Conservation (phyloP, 345 rosid species). For the Leavenworthia alabamica region DNA sequence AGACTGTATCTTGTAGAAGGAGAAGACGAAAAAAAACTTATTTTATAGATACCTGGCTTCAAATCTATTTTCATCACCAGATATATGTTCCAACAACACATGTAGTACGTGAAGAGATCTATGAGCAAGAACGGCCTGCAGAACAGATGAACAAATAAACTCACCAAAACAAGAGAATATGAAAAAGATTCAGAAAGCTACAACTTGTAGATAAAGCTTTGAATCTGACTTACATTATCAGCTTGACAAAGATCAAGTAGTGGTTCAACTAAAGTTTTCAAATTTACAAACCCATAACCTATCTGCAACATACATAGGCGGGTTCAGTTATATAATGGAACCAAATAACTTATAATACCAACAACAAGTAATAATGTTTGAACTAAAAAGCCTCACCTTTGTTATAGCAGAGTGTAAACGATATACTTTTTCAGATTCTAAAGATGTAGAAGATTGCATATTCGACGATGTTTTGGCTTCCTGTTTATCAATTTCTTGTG, state of each 20-base stretch:
- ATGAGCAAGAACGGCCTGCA: constrained; percentile 52
- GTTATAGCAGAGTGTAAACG: constrained; percentile 42
- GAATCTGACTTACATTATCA: constrained; percentile 51
- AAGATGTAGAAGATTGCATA: constrained; percentile 27
- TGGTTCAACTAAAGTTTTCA: constrained; percentile 61
- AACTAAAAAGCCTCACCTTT: constrained; percentile 38
- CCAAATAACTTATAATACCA: neutral
- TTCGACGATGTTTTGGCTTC: constrained; percentile 26
- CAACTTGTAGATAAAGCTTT: constrained; percentile 5
- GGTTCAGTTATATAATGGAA: neutral
- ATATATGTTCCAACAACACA: constrained; percentile 56
- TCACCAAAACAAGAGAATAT: constrained; percentile 9
- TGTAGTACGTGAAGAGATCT: constrained; percentile 56
- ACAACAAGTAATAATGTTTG: neutral
- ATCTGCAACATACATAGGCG: constrained; percentile 40
- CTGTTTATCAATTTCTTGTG: constrained; percentile 23
- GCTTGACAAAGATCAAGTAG: constrained; percentile 57
- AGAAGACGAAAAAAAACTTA: neutral
- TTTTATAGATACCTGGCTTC: constrained; percentile 47
- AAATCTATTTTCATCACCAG: constrained; percentile 36
- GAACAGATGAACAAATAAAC: constrained; percentile 6
- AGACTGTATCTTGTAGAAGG: neutral
- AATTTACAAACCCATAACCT: constrained; percentile 47
- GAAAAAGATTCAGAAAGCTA: neutral
- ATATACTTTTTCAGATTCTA: constrained; percentile 52